Evolutionary conservation across 768 basidiomycete genomes (phyloP).

Genomic region (Podaxis pistillaris): DNA sequence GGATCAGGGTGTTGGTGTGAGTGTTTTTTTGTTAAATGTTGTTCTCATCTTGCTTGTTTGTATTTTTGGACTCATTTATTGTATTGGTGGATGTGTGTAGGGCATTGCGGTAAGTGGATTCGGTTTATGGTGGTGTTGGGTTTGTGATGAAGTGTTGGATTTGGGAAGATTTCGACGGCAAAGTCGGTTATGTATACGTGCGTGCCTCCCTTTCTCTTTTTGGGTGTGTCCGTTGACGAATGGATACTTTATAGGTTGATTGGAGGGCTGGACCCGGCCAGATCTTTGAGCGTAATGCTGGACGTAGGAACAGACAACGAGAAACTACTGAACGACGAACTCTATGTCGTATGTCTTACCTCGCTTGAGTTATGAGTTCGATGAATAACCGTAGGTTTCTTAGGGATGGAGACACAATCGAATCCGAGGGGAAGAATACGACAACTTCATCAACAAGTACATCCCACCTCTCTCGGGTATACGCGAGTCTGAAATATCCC

Average conservation of each 20-base stretch:
- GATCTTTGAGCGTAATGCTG: conserved; percentile 55
- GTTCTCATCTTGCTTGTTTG: not conserved
- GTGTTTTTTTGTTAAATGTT: conserved; percentile 12
- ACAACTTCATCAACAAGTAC: conserved; percentile 74
- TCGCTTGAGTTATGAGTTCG: not conserved
- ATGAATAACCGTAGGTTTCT: not conserved
- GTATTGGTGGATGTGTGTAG: conserved; percentile 19
- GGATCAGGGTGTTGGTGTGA: conserved; percentile 66
- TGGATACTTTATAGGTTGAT: conserved; percentile 41
- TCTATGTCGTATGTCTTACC: conserved; percentile 59
- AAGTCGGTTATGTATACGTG: conserved; percentile 80
- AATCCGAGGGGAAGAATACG: conserved; percentile 70
- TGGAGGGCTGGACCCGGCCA: conserved; percentile 63
- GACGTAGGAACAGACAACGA: conserved; percentile 82
- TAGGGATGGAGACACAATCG: conserved; percentile 76
- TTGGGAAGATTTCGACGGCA: conserved; percentile 62
- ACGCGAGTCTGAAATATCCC: not conserved
- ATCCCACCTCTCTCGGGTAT: conserved; percentile 13
- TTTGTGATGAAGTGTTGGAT: not conserved
- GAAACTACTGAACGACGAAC: conserved; percentile 54
- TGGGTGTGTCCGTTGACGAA: not conserved
- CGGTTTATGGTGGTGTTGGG: not conserved
- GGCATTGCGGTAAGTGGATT: conserved; percentile 48
- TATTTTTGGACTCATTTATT: not conserved
- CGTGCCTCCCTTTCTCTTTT: conserved; percentile 17